phyloP scores from a whole-genome alignment of 164 flowering plant species.

The Nymphaea thermarum region DNA sequence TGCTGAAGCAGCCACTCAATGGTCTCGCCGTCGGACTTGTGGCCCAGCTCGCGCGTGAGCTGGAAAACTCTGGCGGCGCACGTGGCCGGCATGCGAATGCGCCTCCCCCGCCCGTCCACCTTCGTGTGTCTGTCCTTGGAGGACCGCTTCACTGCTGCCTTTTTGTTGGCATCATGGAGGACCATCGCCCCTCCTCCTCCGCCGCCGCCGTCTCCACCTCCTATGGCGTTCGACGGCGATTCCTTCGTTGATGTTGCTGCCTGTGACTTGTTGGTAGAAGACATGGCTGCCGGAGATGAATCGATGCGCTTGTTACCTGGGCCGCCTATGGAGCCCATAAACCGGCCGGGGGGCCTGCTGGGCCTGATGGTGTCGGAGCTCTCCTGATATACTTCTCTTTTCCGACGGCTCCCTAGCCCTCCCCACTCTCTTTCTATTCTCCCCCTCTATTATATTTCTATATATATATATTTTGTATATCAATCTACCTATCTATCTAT shows the following conservation, averaged over 20 bases:
- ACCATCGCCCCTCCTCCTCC: neutral
- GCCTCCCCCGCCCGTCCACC: slow-evolving; percentile 72
- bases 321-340: slow-evolving; percentile 29
- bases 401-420: slow-evolving; percentile 1
- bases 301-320: slow-evolving; percentile 6
- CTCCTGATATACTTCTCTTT: slow-evolving; percentile 1
- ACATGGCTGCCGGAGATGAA: neutral
- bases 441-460: neutral
- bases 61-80: slow-evolving; percentile 85
- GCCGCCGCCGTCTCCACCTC: slow-evolving; percentile 10
- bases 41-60: slow-evolving; percentile 58
- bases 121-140: slow-evolving; percentile 80
- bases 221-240: neutral
- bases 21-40: slow-evolving; percentile 78
- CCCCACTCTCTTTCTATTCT: neutral
- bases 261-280: slow-evolving; percentile 16
- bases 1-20: slow-evolving; percentile 79
- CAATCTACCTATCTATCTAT: too few relatives aligned
- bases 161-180: neutral
- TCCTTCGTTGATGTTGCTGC: slow-evolving; percentile 4
- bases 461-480: neutral
- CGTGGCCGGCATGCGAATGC: slow-evolving; percentile 76
- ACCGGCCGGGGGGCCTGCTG: slow-evolving; percentile 7
- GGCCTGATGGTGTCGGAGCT: neutral
- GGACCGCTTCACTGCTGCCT: slow-evolving; percentile 24